Evolutionary conservation across 2,329 filamentous ascomycete species (phyloP), one percentile per base, ranked within the genome.

Genomic region (Mycosphaerella arachidis): DNA sequence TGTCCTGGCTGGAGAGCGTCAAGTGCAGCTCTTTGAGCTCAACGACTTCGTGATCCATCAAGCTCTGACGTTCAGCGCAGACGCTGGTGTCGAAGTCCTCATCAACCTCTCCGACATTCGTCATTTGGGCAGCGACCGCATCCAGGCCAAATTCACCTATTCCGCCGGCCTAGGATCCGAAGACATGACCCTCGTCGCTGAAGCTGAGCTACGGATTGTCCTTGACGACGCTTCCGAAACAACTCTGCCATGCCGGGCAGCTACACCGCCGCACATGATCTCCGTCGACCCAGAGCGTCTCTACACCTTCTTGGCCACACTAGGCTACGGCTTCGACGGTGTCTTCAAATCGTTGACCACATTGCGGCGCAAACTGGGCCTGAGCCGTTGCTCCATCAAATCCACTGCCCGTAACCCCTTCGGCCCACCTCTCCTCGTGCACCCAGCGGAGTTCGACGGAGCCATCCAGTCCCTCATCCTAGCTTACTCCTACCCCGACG

Each of bases 21-120:
- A 63, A 12, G 48, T 67, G 24, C 53, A 51, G 16, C n/a, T 67
- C 29, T 55, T 71, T 13, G 61, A 70, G 48, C 30, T 70, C 3
- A 33, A 58, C 31, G 50, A 69, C 57, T 46, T 68, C 31, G 20
- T 52, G 12, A 43, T 46, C 9, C 27, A 35, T 12, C 9, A 35
- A 33, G 48, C 48, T 8, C 8, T 52, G 30, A 33, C 30, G 9
- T 52, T 48, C 29, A 48, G 43, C 43, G 6, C 13, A 6, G 43
- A 46, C 20, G 43, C 20, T 33, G 48, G 48, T 33, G 31, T 52
- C 30, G 56, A 53, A 29, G 56, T 58, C 10, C 48, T 54, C 37
- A 60, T 43, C 20, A 24, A 6, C 16, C 43, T 50, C 24, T n/a
- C 46, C 5, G 24, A 50, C 27, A 24, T 24, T 7, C 24, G 18